Percentiles rank a stretch among this genome's conserved stretches.
Evolutionary conservation across 768 basidiomycete species (phyloP).

Genomic region (Boletus subparvulus): DNA sequence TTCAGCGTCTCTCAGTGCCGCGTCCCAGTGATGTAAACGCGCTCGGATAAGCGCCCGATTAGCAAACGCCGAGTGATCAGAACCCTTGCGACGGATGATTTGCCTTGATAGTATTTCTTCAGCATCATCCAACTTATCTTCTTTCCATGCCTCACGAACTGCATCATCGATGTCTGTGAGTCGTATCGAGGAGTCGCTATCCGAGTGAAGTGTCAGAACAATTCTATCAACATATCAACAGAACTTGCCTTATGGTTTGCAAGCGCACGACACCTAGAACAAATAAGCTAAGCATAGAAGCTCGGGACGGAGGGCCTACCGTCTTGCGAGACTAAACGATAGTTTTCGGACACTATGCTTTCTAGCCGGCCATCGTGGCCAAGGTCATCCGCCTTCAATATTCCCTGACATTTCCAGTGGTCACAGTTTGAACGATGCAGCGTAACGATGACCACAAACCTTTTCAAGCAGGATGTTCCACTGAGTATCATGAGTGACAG

Average conservation of each 20-base stretch:
- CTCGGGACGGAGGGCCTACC: neutral
- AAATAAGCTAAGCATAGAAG: neutral
- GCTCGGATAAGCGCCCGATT: conserved; percentile 7
- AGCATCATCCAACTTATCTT: conserved; percentile 3
- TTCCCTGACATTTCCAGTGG: neutral
- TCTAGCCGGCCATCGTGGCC: neutral
- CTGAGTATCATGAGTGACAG: conserved; percentile 10
- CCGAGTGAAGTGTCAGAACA: neutral
- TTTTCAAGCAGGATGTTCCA: conserved; percentile 8
- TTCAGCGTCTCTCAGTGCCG: conserved; percentile 5
- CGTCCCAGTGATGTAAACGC: conserved; percentile 2
- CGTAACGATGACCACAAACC: neutral
- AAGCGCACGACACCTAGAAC: neutral
- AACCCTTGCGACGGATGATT: neutral
- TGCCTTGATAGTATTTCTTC: conserved; percentile 11
- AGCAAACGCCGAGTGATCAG: conserved; percentile 3
- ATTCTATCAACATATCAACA: neutral
- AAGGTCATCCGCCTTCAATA: neutral
- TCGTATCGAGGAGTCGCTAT: conserved; percentile 5
- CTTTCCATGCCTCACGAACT: conserved; percentile 1
- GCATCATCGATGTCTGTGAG: neutral
- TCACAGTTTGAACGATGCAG: neutral
- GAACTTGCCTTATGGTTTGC: neutral
- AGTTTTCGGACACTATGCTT: neutral
- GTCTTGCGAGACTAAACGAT: neutral